Base-by-base conservation (phyloP, 1,284 basidiomycete species). In the Pyrrhoderma noxium region DNA sequence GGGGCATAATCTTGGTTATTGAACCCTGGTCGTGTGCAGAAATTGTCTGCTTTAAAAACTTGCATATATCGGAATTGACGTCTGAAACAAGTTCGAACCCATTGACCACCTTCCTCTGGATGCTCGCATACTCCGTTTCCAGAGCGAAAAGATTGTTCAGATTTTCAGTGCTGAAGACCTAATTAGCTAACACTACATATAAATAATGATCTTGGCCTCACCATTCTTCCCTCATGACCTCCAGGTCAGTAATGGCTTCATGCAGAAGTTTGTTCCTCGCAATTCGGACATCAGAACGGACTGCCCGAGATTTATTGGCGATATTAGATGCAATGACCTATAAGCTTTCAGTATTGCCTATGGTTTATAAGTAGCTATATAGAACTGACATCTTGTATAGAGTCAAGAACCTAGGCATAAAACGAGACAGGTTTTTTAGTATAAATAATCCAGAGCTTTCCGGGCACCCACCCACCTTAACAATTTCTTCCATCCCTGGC, bases 281-380 rank as follows among this genome's bases (percentile, higher is more conserved):
- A 4, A 59, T 58, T 9, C 69, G 70, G 13, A 73, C 66, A 18
- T 73, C 69, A n/a, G 62, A 67, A 47, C 61, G 67, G 22, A 75
- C 66, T 43, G 61, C 64, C 27, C 67, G 67, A 48, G 77, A 72
- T 40, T 66, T 71, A 36, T 64, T 65, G 0, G 64, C 63, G 36
- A 78, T 65, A 31, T 72, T 73, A 43, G 62, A 63, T 16, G 76
- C 56, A 16, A 78, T 62, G 16, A 67, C 70, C 72, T 79, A 52
- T 2, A 49, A 36, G 38, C 18, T 37, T 22, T 64, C 21, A 61
- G 56, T 43, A 11, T 50, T 52, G 22, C 42, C 14, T 16, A 16
- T 39, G 34, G 18, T 19, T 25, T 11, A 16, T 13, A 14, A 9
- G 35, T 21, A 25, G 4, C 3, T 13, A 39, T 14, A 37, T 25